phyloP scores from a whole-genome alignment of 306 rosid genomes.

The Trichosanthes cucumerina region DNA sequence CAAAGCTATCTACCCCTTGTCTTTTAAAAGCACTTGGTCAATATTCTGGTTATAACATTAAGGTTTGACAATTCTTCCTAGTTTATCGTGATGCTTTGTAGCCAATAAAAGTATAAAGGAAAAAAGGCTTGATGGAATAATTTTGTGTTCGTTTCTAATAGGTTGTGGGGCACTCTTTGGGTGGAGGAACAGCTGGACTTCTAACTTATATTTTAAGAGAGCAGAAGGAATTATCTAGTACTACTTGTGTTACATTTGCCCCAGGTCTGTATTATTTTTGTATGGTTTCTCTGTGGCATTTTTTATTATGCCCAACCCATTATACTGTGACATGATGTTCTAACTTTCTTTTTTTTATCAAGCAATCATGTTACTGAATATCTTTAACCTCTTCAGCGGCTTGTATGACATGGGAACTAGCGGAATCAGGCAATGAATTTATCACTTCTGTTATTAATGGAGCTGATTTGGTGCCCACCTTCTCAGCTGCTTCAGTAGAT shows the following conservation, averaged over 20 bases:
- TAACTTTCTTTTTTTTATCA: neutral
- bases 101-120: neutral
- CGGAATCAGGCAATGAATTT: slow-evolving; percentile 67
- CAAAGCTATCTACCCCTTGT: slow-evolving; percentile 73
- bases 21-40: slow-evolving; percentile 52
- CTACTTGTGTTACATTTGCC: slow-evolving; percentile 82
- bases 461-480: slow-evolving; percentile 94
- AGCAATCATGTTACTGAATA: neutral
- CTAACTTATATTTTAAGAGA: slow-evolving; percentile 82
- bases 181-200: slow-evolving; percentile 97
- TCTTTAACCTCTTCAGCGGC: slow-evolving; percentile 58
- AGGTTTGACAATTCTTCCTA: slow-evolving; percentile 30
- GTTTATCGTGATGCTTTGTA: neutral
- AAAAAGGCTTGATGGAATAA: neutral
- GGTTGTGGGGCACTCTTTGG: slow-evolving; percentile 97
- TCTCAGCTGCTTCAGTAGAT: slow-evolving; percentile 93
- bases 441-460: slow-evolving; percentile 84
- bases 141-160: slow-evolving; percentile 15
- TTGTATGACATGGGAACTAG: slow-evolving; percentile 98
- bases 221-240: slow-evolving; percentile 59
- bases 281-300: slow-evolving; percentile 1
- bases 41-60: slow-evolving; percentile 55
- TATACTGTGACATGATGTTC: slow-evolving; percentile 15
- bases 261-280: slow-evolving; percentile 48
- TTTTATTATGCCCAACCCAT: neutral